Percentiles rank a stretch among this genome's conserved stretches.
These are phyloP conservation scores for Euphorbia lathyris DNA, from an alignment of 345 rosid species.

Conservation along the genomic window DNA sequence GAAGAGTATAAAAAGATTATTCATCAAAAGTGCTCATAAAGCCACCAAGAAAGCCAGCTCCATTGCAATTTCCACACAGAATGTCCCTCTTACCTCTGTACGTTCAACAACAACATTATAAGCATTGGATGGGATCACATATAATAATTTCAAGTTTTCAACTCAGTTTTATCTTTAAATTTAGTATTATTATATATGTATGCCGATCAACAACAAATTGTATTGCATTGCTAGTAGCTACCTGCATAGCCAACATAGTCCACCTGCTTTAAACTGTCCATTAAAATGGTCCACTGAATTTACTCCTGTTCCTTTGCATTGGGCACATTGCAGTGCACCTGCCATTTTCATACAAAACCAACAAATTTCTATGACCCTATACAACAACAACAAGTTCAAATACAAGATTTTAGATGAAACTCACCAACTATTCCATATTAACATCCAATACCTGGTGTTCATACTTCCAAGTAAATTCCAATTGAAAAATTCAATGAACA, in stretches of 20 bases:
- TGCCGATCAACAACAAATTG: background rate
- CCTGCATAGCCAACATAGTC: conserved; percentile 96
- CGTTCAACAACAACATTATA: too few relatives aligned
- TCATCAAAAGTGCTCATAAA: conserved; percentile 79
- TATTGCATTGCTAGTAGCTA: conserved; percentile 7
- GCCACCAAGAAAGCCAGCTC: conserved; percentile 96
- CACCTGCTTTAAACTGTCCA: conserved; percentile 95
- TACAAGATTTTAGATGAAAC: background rate
- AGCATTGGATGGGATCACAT: too few relatives aligned
- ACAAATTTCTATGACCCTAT: background rate
- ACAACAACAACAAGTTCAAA: too few relatives aligned
- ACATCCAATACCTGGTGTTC: too few relatives aligned
- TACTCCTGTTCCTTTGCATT: conserved; percentile 81
- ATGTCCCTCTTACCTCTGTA: conserved; percentile 85
- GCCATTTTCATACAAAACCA: conserved; percentile 8
- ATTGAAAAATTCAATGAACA: background rate
- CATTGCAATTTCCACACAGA: conserved; percentile 81
- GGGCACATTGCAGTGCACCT: conserved; percentile 63
- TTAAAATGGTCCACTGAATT: conserved; percentile 86
- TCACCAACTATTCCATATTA: background rate
- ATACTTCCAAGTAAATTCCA: background rate
- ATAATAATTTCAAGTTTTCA: background rate
- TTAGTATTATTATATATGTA: background rate
- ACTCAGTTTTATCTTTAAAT: background rate
- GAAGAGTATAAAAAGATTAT: background rate